phyloP scores from a whole-genome alignment of 768 basidiomycete genomes.

The Mycena floridula region DNA sequence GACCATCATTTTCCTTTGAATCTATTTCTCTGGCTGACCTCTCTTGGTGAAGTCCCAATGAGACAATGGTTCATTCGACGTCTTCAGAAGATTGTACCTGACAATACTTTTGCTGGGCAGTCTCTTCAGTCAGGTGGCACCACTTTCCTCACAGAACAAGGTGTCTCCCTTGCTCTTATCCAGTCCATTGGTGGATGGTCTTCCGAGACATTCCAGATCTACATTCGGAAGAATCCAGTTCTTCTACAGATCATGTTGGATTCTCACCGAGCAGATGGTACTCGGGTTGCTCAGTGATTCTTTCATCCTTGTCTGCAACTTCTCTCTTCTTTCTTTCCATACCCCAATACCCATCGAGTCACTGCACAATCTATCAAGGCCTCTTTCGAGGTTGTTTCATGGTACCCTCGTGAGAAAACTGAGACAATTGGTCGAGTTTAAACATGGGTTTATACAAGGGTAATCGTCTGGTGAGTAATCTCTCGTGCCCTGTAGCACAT shows the following conservation, averaged over 20 bases:
- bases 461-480: too few species aligned
- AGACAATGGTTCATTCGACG: background rate
- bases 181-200: conserved; percentile 24
- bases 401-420: too few species aligned
- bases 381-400: too few species aligned
- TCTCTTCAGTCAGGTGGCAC: conserved; percentile 16
- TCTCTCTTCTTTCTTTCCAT: background rate
- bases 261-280: background rate
- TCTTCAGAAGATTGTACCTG: background rate
- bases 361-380: too few species aligned
- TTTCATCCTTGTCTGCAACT: background rate
- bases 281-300: too few species aligned
- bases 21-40: background rate
- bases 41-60: background rate
- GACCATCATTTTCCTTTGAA: background rate
- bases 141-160: conserved; percentile 11
- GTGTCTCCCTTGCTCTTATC: conserved; percentile 17
- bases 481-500: too few species aligned
- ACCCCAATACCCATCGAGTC: background rate
- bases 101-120: conserved; percentile 6
- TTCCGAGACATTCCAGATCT: conserved; percentile 19
- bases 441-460: too few species aligned
- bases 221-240: conserved; percentile 24
- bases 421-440: too few species aligned
- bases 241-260: conserved; percentile 8